Percentiles rank a stretch among this genome's conserved stretches.
phyloP scores from a whole-genome alignment of 768 basidiomycete genomes.

The Pleurotus ostreatus region DNA sequence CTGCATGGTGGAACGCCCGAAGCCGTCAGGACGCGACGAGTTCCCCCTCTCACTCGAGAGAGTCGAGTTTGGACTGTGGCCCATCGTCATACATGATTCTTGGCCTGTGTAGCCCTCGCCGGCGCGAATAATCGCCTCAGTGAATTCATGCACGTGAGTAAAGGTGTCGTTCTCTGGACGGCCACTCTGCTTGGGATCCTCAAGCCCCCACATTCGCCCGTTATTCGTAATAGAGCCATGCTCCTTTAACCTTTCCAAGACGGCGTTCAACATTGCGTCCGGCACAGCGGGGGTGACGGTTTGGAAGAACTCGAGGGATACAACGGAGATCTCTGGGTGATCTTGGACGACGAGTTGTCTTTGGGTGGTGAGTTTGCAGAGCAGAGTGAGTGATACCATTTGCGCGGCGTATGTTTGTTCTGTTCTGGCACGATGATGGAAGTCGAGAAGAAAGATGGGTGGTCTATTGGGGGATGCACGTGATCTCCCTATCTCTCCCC shows the following conservation, averaged over 20 bases:
- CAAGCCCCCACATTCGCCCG: background rate
- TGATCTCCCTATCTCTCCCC: too few species aligned
- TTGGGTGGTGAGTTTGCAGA: background rate
- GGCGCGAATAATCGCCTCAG: background rate
- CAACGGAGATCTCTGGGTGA: background rate
- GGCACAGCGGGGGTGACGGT: background rate
- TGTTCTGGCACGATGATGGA: too few species aligned
- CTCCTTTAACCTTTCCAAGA: background rate
- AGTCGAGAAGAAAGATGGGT: too few species aligned
- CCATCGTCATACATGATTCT: background rate
- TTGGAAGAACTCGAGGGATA: background rate
- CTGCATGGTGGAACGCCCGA: background rate
- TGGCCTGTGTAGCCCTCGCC: background rate
- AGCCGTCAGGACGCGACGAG: background rate
- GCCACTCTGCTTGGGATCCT: background rate
- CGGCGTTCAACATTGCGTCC: background rate
- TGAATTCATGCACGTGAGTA: background rate
- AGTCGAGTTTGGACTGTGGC: background rate
- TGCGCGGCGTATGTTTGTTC: background rate
- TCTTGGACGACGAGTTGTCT: background rate
- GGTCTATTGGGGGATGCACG: too few species aligned
- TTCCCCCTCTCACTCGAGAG: background rate
- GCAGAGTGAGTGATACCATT: background rate
- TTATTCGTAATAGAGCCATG: background rate
- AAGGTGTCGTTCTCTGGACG: background rate